Percentiles rank a stretch among this genome's conserved stretches.
Evolutionary conservation across 2,329 filamentous ascomycete species (phyloP).

Genomic region (Claviceps pazoutovae): DNA sequence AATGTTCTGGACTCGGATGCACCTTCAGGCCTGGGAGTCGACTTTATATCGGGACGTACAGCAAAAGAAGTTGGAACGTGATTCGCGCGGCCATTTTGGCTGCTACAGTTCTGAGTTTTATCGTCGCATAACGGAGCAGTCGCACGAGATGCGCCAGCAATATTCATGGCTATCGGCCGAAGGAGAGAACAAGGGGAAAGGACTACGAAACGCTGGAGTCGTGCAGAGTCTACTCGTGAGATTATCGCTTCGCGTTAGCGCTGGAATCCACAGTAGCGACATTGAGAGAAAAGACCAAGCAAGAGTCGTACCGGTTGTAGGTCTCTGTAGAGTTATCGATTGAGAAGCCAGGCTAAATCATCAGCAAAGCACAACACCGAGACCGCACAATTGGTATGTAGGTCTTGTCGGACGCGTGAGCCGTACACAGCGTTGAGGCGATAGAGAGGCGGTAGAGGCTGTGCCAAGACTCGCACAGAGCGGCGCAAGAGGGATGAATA

Average conservation of each 20-base stretch:
- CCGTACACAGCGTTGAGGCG: neutral
- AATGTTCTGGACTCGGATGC: conserved; percentile 16
- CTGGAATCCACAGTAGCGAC: neutral
- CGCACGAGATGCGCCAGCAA: conserved; percentile 14
- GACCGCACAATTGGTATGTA: neutral
- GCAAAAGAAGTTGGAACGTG: conserved; percentile 5
- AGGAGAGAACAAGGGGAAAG: neutral
- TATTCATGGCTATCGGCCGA: conserved; percentile 17
- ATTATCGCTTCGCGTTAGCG: neutral
- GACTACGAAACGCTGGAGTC: neutral
- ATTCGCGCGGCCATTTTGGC: conserved; percentile 2
- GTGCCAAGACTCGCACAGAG: conserved; percentile 4
- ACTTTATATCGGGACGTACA: conserved; percentile 5
- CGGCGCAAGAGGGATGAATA: conserved; percentile 2
- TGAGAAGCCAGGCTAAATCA: neutral
- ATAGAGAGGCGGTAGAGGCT: neutral
- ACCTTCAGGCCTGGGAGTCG: conserved; percentile 10
- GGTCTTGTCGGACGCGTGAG: neutral
- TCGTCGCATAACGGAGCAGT: conserved; percentile 15
- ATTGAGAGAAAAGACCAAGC: neutral
- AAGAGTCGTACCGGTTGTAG: neutral
- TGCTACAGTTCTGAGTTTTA: neutral
- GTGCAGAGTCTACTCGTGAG: neutral
- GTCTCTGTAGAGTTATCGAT: neutral
- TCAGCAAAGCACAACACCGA: neutral